A percentile compares a stretch with the other conserved stretches of the same genome.
phyloP scores from a whole-genome alignment of 148 eudicot species.

The Drosera capensis region DNA sequence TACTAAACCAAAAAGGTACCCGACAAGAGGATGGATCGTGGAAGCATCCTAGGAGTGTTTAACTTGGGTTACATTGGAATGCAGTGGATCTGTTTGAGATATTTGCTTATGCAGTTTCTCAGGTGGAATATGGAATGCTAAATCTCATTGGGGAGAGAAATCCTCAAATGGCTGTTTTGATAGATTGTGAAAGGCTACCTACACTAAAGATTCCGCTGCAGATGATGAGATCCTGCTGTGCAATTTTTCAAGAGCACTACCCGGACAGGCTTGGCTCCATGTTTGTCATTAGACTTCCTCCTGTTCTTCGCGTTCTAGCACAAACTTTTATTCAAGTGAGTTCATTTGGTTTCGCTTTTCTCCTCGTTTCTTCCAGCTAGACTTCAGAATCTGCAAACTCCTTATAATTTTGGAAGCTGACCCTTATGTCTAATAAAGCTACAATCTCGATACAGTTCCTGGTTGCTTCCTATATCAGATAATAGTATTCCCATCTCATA shows the following conservation, averaged over 20 bases:
- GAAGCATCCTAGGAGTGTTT: no score
- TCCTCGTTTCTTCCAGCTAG: background rate
- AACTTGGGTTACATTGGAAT: no score
- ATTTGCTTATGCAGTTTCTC: conserved; percentile 59
- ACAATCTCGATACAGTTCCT: no score
- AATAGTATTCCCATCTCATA: background rate
- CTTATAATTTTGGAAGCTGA: background rate
- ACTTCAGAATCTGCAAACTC: background rate
- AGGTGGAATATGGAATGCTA: conserved; percentile 71
- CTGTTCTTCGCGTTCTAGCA: conserved; percentile 66
- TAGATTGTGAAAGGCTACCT: conserved; percentile 78
- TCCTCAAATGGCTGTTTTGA: conserved; percentile 57
- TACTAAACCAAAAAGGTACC: no score
- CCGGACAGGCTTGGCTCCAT: conserved; percentile 66
- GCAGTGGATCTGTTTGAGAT: no score
- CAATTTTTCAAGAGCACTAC: conserved; percentile 72
- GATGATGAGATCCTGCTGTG: conserved; percentile 57
- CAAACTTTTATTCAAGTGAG: conserved; percentile 80
- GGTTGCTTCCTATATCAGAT: background rate
- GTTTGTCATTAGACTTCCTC: conserved; percentile 68
- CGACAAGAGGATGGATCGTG: no score
- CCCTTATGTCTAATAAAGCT: no score
- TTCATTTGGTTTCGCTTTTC: conserved; percentile 5
- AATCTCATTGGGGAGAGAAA: conserved; percentile 44
- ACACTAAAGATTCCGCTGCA: conserved; percentile 73